Evolutionary conservation across 164 flowering plant genomes (phyloP), one percentile per base, ranked within the genome.

Genomic region (Umbilicus rupestris): DNA sequence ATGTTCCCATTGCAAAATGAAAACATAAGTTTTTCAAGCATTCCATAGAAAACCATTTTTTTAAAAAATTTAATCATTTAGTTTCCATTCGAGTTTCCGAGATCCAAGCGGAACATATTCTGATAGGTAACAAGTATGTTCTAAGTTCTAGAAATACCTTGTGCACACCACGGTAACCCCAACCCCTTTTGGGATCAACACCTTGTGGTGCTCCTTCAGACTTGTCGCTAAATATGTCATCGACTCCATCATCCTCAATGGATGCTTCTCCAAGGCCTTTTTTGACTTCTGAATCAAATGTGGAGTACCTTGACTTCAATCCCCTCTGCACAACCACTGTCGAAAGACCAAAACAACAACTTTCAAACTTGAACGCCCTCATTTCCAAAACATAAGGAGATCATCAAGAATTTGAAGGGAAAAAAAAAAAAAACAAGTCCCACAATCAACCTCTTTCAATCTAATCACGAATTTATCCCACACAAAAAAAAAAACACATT

Each of bases 151-250:
- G 70, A 16, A 72, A 74, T 84, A 94, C 99, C 96, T 84, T 89
- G 73, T 94, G 99, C 26, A 94, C 99, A 49, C 99, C 99, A 55
- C 99, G 84, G 64, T 78, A 89, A 28, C 73, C 81, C 99, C 99
- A 91, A 29, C 97, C 99, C 68, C 72, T 84, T 62, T 72, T 78
- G 30, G 99, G 99, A 78, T 89, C 89, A 31, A 94, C 99, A 26
- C 93, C 87, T 65, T 91, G 97, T 46, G 84, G 83, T 47, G 77
- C 74, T 37, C 79, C 73, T 49, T 87, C 86, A 29, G 67, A 76
- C 77, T 76, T 89, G n/a, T 71, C 74, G 12, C 74, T 68, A 24
- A 82, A 67, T 67, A 82, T 72, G 35, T 82, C 87, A 65, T 83
- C 89, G 68, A 79, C 84, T 0, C 39, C 30, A 1, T 64, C 73